Evolutionary conservation across 257 asterid genomes (phyloP), one percentile per base, ranked within the genome.

Genomic region (Capsicum rhomboideum): DNA sequence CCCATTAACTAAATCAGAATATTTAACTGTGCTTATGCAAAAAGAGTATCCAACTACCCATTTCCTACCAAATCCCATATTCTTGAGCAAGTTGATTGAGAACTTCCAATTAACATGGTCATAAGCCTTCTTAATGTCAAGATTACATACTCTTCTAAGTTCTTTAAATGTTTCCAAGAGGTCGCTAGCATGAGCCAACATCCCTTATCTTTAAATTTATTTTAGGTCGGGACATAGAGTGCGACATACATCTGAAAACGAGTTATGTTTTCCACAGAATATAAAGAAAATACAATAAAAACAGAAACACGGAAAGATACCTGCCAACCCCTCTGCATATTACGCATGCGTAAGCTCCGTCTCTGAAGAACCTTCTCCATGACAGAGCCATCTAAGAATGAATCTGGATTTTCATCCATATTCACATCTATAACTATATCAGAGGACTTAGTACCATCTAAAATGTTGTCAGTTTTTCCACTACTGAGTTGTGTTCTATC

Each of bases 281-380:
- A 63, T 17, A 78, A 72, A 56, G 8, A 20, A 23, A 67, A 67
- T 11, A 78, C 14, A 66, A 64, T 31, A 28, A 29, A 59, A 50
- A 83, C 23, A 28, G 71, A 83, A 83, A 72, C 42, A 63, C 66
- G 40, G 54, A 63, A 50, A 10, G 54, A 66, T 83, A 93, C 99
- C 99, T 94, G 97, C 98, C 98, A 96, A 85, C 96, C 81, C 88
- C 99, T 92, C 91, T 96, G 99, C 93, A 90, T 88, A 90, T 93
- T 96, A 79, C 98, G 95, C 99, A 93, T 91, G 85, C 97, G 98
- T 92, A 94, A 91, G 91, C 99, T 93, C 86, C 87, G 97, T 87
- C 98, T 92, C 88, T 96, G 99, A 82, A 96, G 93, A 90, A 96
- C 97, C 89, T 90, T 96, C 92, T 96, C 99, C 98, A 96, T 94